A percentile compares a stretch with the other conserved stretches of the same genome.
Evolutionary conservation across 2,329 filamentous ascomycete genomes (phyloP).

Genomic region (Aspergillus clavatus): DNA sequence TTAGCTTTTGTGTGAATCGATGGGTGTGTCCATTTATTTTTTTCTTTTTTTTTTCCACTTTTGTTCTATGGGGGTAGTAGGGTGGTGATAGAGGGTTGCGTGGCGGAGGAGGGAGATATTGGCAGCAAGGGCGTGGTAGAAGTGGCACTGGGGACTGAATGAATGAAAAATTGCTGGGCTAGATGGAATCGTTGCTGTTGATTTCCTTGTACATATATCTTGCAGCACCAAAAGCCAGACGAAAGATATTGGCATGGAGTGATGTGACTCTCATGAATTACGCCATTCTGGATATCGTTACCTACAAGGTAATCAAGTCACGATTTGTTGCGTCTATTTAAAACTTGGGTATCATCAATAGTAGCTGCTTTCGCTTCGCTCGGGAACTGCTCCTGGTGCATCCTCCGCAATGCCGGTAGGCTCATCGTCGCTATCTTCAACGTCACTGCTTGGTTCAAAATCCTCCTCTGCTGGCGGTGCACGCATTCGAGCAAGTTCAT

Average conservation of each 20-base stretch:
- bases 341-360: slow-evolving; percentile 27
- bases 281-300: no score
- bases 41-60: background rate
- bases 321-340: no score
- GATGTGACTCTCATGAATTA: no score
- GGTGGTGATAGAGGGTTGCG: background rate
- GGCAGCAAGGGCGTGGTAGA: no score
- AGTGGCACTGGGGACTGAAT: no score
- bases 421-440: slow-evolving; percentile 43
- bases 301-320: no score
- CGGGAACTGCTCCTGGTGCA: slow-evolving; percentile 34
- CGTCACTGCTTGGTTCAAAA: slow-evolving; percentile 33
- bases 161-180: no score
- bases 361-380: slow-evolving; percentile 32
- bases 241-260: no score
- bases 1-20: background rate
- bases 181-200: no score
- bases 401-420: slow-evolving; percentile 14
- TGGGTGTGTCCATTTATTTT: background rate
- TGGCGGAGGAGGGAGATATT: no score
- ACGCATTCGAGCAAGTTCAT: slow-evolving; percentile 56
- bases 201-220: no score
- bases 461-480: slow-evolving; percentile 52
- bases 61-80: background rate
- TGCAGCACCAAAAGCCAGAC: background rate